Conservation (phyloP, 148 eudicot genomes). For the Rhododendron simsii region DNA sequence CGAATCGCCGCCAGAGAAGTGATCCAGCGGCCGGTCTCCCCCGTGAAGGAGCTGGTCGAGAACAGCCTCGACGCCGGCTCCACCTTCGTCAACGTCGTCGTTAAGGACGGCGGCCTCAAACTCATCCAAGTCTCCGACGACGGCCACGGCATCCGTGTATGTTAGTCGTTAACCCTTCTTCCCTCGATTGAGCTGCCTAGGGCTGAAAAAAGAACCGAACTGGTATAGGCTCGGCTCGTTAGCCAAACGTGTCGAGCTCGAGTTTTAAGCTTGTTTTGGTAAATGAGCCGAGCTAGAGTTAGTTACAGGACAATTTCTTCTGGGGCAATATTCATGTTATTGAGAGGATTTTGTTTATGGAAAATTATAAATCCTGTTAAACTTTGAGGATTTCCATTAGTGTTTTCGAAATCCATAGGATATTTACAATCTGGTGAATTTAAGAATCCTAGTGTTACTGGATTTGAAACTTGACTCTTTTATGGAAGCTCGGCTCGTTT, state of each 20-base stretch:
- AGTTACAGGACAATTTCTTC: background rate
- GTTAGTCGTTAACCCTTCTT: background rate
- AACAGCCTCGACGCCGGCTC: constrained; percentile 86
- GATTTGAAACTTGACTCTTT: background rate
- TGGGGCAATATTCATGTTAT: too few species aligned
- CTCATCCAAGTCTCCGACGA: constrained; percentile 95
- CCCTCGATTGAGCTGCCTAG: background rate
- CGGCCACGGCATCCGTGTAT: constrained; percentile 77
- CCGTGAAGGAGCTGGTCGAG: constrained; percentile 88
- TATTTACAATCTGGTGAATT: too few species aligned
- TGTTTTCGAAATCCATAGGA: too few species aligned
- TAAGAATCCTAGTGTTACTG: too few species aligned
- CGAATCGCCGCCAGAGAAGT: constrained; percentile 97
- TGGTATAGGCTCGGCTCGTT: background rate
- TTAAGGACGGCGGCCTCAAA: constrained; percentile 90
- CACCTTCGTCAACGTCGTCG: constrained; percentile 48
- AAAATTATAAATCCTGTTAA: too few species aligned
- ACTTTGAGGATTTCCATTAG: too few species aligned
- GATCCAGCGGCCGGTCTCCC: constrained; percentile 87
- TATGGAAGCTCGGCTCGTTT: background rate
- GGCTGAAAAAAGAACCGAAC: background rate
- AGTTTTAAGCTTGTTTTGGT: background rate
- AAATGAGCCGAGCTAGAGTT: background rate
- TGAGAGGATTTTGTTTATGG: too few species aligned
- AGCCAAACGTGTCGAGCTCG: background rate